Base-by-base conservation (phyloP, 2,329 filamentous ascomycete species). In the Tolypocladium tundrense region DNA sequence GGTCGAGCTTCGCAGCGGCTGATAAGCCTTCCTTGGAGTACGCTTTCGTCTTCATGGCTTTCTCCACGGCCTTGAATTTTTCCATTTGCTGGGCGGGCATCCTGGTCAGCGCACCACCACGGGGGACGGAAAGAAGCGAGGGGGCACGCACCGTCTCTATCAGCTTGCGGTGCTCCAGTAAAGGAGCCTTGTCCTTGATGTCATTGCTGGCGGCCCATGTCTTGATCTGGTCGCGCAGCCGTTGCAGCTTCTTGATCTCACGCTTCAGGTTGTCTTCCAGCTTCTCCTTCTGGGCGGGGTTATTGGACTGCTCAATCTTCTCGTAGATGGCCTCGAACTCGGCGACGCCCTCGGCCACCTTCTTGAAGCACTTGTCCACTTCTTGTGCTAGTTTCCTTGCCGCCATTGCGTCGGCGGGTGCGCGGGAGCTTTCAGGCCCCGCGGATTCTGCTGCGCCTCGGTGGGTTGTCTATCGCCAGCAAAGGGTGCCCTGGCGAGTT, bases 31-130 rank as follows among this genome's bases (percentile, higher is more conserved):
- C 94, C 79, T 99, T 97, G 61, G 94, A 97, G 76, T 96, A 99
- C 61, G 94, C 94, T 75, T 99, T 99, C 58, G 94, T 99, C 81
- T 99, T 99, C 94, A 99, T 97, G 69, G 96, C 94, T 80, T 99
- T 99, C 75, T 99, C 94, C 56, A 99, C 94, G n/a, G 92, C 93
- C 79, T 99, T 99, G 84, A 99, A 99, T 69, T 91, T 91, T 77
- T 99, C 94, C 94, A 99, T 99, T 89, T 93, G 88, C 90, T 94
- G 76, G 9, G 21, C 6, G 35, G 14, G 11, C 13, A 37, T 19
- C 37, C 13, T 10, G 37, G 40, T 50, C 27, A 53, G 57, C 21
- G 55, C 21, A 50, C 9, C 39, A 10, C 39, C n/a, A n/a, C 27
- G 10, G 9, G 56, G 27, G 9, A 35, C 40, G 16, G n/a, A 14